Conservation (phyloP, 108 stramenopile species). For the Fragilariopsis cylindrus region DNA sequence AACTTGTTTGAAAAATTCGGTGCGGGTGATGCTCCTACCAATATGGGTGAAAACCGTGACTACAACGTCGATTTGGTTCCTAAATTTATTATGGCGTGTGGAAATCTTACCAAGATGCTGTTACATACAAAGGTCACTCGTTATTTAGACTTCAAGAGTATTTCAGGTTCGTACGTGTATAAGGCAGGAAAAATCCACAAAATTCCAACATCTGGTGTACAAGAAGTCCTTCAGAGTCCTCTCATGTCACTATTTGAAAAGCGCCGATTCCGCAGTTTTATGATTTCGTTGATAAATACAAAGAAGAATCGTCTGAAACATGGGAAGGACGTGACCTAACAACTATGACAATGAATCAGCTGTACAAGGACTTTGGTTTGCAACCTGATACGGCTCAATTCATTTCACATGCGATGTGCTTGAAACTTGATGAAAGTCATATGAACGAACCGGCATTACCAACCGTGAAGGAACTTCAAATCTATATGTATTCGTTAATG, state of each 20-base stretch:
- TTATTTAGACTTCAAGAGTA: conserved; percentile 97
- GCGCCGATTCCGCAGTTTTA: conserved; percentile 96
- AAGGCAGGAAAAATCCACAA: conserved; percentile 93
- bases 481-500: conserved; percentile 91
- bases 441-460: conserved; percentile 89
- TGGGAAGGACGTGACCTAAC: conserved; percentile 87
- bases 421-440: conserved; percentile 92
- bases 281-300: conserved; percentile 87
- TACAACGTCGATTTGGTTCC: conserved; percentile 99
- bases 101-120: conserved; percentile 98
- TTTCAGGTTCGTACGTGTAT: conserved; percentile 97
- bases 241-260: conserved; percentile 99
- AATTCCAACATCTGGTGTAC: conserved; percentile 87
- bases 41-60: conserved; percentile 91
- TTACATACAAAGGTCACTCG: conserved; percentile 97
- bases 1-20: conserved; percentile 97
- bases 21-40: conserved; percentile 75
- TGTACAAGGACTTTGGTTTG: conserved; percentile 94
- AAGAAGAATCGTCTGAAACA: conserved; percentile 72
- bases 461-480: conserved; percentile 90
- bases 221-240: conserved; percentile 88
- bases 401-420: conserved; percentile 99
- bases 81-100: conserved; percentile 99
- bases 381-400: conserved; percentile 95
- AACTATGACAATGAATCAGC: conserved; percentile 92